Percentiles rank a stretch among this genome's conserved stretches.
These are phyloP conservation scores for Maudiozyma serrabonitensis DNA, from an alignment of 805 yeast species.

Conservation along the genomic window DNA sequence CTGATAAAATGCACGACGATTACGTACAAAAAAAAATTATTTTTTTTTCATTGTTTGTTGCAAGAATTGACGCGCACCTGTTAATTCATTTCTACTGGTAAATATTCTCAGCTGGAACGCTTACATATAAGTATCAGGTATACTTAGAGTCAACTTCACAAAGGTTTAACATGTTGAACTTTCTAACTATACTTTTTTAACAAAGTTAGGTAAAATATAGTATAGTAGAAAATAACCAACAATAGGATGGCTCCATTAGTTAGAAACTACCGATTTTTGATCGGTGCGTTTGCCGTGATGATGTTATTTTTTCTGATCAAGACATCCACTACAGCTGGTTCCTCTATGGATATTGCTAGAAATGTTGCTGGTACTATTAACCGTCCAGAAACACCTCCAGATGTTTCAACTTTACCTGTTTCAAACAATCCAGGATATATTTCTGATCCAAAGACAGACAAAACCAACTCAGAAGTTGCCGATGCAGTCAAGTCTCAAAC, in stretches of 20 bases:
- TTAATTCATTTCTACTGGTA: too few species aligned
- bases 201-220: not conserved
- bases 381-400: conserved; percentile 13
- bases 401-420: conserved; percentile 2
- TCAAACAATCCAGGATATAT: conserved; percentile 18
- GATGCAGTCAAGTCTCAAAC: conserved; percentile 15
- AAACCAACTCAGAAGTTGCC: conserved; percentile 16
- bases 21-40: too few species aligned
- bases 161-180: too few species aligned
- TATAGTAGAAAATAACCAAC: not conserved
- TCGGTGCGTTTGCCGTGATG: conserved; percentile 43
- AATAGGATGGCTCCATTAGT: conserved; percentile 28
- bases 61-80: too few species aligned
- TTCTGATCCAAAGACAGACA: conserved; percentile 13
- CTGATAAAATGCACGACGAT: too few species aligned
- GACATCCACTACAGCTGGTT: conserved; percentile 28
- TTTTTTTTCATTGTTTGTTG: too few species aligned
- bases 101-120: too few species aligned
- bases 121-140: too few species aligned
- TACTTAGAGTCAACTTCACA: too few species aligned
- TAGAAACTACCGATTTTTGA: conserved; percentile 40
- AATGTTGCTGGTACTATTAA: conserved; percentile 10
- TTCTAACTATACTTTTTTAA: not conserved
- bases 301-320: conserved; percentile 42
- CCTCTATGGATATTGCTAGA: conserved; percentile 12